phyloP scores from a whole-genome alignment of 345 rosid species.

The Populus pruinosa region DNA sequence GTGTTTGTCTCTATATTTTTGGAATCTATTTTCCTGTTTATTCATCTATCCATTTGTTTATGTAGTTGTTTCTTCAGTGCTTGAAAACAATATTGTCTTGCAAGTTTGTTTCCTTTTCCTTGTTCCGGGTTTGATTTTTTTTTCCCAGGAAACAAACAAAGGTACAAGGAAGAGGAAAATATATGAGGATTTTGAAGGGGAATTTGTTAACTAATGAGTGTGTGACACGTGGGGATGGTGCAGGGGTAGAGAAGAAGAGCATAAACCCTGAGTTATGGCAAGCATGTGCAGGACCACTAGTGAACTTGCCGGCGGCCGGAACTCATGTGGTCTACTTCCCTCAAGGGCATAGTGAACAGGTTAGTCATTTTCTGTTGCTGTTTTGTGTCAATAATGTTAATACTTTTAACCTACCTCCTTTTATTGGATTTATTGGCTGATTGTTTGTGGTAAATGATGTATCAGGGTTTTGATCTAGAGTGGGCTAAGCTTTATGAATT shows the following conservation, averaged over 20 bases:
- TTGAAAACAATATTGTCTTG: background rate
- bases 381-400: background rate
- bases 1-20: background rate
- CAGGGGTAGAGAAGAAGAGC: constrained; percentile 48
- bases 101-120: background rate
- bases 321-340: constrained; percentile 74
- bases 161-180: background rate
- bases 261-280: constrained; percentile 72
- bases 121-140: background rate
- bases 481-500: background rate
- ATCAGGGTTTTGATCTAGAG: background rate
- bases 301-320: constrained; percentile 55
- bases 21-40: background rate
- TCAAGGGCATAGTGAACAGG: constrained; percentile 84
- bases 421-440: background rate
- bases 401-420: background rate
- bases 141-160: constrained; percentile 13
- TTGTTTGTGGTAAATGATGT: background rate
- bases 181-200: background rate
- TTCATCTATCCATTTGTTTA: background rate
- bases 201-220: constrained; percentile 6
- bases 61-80: background rate
- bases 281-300: constrained; percentile 72
- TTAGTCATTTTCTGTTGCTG: constrained; percentile 10
- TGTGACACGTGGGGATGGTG: constrained; percentile 32